phyloP scores from a whole-genome alignment of 495 filamentous ascomycete species.

The Tuber umbilicatum region DNA sequence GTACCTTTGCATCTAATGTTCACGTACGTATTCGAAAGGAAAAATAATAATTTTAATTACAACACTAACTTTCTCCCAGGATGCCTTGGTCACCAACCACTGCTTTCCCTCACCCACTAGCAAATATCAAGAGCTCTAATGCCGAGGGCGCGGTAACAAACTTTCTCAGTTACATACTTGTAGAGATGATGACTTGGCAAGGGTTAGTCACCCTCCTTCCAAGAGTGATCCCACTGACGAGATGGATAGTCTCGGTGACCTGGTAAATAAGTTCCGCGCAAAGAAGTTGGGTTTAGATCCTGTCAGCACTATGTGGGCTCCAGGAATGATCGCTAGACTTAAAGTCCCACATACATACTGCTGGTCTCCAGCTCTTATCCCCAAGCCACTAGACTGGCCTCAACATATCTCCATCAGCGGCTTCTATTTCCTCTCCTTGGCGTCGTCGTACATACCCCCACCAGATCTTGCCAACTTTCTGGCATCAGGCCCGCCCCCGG shows the following conservation, averaged over 20 bases:
- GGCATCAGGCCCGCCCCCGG: constrained; percentile 49
- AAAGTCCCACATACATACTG: constrained; percentile 63
- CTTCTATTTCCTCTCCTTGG: constrained; percentile 60
- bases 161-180: constrained; percentile 65
- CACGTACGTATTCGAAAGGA: constrained; percentile 36
- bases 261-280: constrained; percentile 59
- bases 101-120: constrained; percentile 65
- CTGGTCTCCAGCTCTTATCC: constrained; percentile 57
- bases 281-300: constrained; percentile 56
- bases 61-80: constrained; percentile 57
- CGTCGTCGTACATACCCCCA: constrained; percentile 54
- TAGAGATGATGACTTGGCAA: constrained; percentile 63
- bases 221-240: constrained; percentile 54
- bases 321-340: constrained; percentile 55
- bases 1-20: constrained; percentile 64
- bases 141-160: constrained; percentile 58
- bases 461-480: constrained; percentile 53
- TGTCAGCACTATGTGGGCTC: constrained; percentile 59
- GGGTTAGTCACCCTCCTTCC: constrained; percentile 46
- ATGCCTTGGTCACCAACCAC: constrained; percentile 65
- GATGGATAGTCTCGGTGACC: constrained; percentile 63
- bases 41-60: constrained; percentile 47
- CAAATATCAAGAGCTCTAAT: constrained; percentile 59
- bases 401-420: constrained; percentile 58
- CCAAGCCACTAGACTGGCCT: constrained; percentile 61